phyloP scores from a whole-genome alignment of 768 basidiomycete species.

The Tricholoma saponaceum region DNA sequence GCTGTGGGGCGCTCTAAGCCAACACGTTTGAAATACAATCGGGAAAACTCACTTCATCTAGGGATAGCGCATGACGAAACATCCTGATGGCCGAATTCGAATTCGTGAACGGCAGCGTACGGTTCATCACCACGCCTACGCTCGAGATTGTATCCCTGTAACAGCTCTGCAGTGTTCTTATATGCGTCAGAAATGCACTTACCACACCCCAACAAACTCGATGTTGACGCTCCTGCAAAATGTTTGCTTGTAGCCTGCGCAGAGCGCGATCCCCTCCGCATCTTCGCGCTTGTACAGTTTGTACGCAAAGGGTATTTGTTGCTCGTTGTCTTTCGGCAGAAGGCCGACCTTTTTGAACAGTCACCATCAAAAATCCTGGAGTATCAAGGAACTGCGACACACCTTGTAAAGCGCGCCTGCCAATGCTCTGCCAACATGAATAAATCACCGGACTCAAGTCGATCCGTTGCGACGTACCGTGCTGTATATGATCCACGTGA shows the following conservation, averaged over 20 bases:
- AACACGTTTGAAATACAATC: neutral
- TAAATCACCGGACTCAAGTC: neutral
- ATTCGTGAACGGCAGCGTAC: constrained; percentile 63
- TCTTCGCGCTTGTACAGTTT: constrained; percentile 60
- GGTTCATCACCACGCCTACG: constrained; percentile 60
- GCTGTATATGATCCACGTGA: constrained; percentile 57
- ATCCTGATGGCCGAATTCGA: constrained; percentile 59
- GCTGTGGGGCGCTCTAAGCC: constrained; percentile 31
- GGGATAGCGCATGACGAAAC: constrained; percentile 73
- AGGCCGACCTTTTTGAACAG: constrained; percentile 56
- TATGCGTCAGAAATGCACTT: constrained; percentile 11
- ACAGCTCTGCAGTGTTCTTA: neutral
- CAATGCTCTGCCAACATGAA: constrained; percentile 50
- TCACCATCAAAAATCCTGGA: neutral
- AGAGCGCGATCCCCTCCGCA: constrained; percentile 37
- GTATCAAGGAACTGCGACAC: neutral
- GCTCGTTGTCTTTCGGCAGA: constrained; percentile 59
- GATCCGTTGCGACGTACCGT: constrained; percentile 18
- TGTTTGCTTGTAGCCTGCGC: constrained; percentile 66
- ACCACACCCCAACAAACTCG: constrained; percentile 84
- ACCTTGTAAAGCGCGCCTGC: constrained; percentile 76
- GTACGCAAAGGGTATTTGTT: constrained; percentile 74
- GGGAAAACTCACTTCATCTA: constrained; percentile 58
- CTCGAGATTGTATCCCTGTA: constrained; percentile 76
- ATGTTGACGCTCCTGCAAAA: constrained; percentile 65